These are phyloP conservation scores for Mycena epipterygia DNA, from an alignment of 768 basidiomycete genomes.

Conservation along the genomic window DNA sequence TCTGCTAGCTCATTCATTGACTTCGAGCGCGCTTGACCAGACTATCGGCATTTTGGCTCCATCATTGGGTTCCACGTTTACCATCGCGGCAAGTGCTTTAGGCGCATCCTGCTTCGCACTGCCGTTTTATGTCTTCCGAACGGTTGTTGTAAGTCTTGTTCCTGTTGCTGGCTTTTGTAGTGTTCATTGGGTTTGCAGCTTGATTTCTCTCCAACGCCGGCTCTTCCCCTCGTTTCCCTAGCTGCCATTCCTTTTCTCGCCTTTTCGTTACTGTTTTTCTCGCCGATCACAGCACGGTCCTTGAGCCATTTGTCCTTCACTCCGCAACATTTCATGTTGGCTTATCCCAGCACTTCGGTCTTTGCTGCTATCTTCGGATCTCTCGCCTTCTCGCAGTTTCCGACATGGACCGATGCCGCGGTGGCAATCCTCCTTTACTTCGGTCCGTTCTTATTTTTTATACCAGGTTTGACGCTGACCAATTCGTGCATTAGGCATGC, in stretches of 20 bases:
- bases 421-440: conserved; percentile 72
- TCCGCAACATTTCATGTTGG: conserved; percentile 68
- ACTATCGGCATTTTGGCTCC: conserved; percentile 70
- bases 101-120: conserved; percentile 75
- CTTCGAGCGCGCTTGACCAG: conserved; percentile 74
- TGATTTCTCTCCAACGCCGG: conserved; percentile 62
- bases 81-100: conserved; percentile 67
- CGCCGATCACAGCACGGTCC: conserved; percentile 63
- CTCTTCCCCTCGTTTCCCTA: conserved; percentile 70
- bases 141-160: conserved; percentile 63
- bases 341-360: conserved; percentile 66
- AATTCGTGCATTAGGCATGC: conserved; percentile 58
- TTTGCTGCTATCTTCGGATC: conserved; percentile 68
- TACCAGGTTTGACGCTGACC: background rate
- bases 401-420: conserved; percentile 69
- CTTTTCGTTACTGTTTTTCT: conserved; percentile 71
- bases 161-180: background rate
- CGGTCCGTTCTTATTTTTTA: conserved; percentile 58
- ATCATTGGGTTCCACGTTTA: conserved; percentile 68
- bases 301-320: conserved; percentile 63
- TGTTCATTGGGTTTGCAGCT: conserved; percentile 52
- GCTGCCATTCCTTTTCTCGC: conserved; percentile 73
- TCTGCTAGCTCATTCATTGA: conserved; percentile 68
- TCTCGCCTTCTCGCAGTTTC: conserved; percentile 74
- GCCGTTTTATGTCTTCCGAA: conserved; percentile 74